Base-by-base conservation (phyloP, 495 filamentous ascomycete genomes). In the Hypoxylon cercidicola region DNA sequence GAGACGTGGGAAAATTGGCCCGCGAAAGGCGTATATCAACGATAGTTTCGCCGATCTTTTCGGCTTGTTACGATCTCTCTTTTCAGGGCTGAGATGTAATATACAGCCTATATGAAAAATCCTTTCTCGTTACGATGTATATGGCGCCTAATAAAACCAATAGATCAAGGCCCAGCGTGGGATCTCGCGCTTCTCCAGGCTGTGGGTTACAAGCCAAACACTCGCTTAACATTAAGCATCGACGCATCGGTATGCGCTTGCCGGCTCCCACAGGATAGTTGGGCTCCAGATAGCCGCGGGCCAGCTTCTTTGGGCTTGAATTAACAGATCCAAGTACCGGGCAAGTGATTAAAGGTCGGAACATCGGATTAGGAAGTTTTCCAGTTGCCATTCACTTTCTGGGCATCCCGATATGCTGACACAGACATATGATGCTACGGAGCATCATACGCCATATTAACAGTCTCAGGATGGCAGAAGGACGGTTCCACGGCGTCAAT, bases 381-480 rank as follows among this genome's bases (percentile, higher is more conserved):
- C 32, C 8, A 55, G 18, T 35, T 37, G 50, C 30, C 39, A 44
- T 43, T 37, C 45, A 48, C 49, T 55, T 35, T 20, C 34, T 52
- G 52, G 39, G 21, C 16, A 23, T 53, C 45, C 40, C 51, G 25
- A 46, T 46, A 47, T 21, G 34, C 49, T 48, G 16, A 20, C 44
- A 34, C 18, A 47, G 51, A 48, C 50, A 60, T 57, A 51, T 60
- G 45, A 60, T 59, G 19, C 32, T 30, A 49, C 65, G 65, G 65
- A 68, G 41, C 50, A 43, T 68, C 43, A 68, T 68, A 55, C 50
- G 65, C 65, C 65, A 68, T 68, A 68, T 68, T 68, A 28, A 32
- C 44, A 68, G 45, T 55, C 39, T 41, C 32, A 43, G 34, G 34
- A 59, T 54, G 35, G 54, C 28, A 55, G 39, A 41, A 21, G 51